Evolutionary conservation across 331 rosid species (phyloP).

Genomic region (Saraca asoca): DNA sequence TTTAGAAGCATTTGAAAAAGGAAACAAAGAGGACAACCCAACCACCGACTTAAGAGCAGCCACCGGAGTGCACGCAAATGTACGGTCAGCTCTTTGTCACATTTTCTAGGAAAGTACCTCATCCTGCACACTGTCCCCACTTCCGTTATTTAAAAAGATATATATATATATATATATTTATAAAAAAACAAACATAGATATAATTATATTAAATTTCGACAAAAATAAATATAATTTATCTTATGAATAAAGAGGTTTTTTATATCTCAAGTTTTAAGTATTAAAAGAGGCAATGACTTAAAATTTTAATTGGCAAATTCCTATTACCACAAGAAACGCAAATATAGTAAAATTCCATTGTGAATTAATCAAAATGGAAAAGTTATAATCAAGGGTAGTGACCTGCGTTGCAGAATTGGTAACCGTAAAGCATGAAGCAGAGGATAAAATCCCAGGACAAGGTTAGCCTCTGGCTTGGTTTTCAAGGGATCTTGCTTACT

Average conservation of each 20-base stretch:
- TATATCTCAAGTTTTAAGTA: no score
- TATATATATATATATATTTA: no score
- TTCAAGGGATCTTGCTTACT: slow-evolving; percentile 41
- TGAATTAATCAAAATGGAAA: no score
- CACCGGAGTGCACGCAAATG: slow-evolving; percentile 36
- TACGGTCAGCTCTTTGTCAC: slow-evolving; percentile 24
- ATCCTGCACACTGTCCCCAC: not conserved
- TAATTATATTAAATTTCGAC: no score
- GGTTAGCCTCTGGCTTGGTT: slow-evolving; percentile 39
- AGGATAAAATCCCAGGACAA: slow-evolving; percentile 5
- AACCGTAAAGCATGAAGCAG: not conserved
- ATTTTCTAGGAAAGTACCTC: not conserved
- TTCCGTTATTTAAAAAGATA: no score
- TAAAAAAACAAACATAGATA: no score
- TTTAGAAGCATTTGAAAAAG: slow-evolving; percentile 11
- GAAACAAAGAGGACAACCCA: slow-evolving; percentile 29
- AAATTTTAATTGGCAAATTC: no score
- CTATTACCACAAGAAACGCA: no score
- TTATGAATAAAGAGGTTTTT: no score
- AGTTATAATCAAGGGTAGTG: not conserved
- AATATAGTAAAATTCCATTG: no score
- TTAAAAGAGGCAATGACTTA: no score
- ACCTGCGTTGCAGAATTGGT: not conserved
- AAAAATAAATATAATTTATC: no score
- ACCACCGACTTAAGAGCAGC: slow-evolving; percentile 20